Base-by-base conservation (phyloP, 768 basidiomycete genomes). In the Termitomyces sp. region DNA sequence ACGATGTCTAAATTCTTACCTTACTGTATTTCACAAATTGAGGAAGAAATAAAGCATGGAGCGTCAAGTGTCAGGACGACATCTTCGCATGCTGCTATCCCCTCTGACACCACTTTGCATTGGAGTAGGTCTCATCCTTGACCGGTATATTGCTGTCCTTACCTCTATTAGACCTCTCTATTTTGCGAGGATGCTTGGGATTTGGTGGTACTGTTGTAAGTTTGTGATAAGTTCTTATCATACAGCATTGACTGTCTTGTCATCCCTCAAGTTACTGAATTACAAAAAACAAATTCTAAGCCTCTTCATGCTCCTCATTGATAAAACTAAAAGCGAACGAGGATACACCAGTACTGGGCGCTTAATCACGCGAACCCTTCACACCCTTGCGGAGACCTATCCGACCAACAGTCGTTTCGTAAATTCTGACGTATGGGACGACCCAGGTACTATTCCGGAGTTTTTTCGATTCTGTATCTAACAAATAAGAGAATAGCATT, bases 31-130 rank as follows among this genome's bases (percentile, higher is more conserved):
- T 71, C 74, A 6, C 88, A 92, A 66, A 92, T 97, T 52, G 81
- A 88, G 61, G 85, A 86, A 47, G 96, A 98, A 71, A 72, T 98
- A 54, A 90, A 85, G 65, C 87, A 92, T 61, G 96, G 96, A 8
- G 94, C 96, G 2, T 94, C 92, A 28, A 90, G 88, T 60, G 77
- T 88, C 33, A 78, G 93, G 45, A 93, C 90, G 20, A 93, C 92
- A 2, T 89, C 88, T 1, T 81, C 81, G 5, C 83, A 87, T 62
- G 78, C 82, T 36, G 85, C 87, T 10, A 80, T 90, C 3, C 87
- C 91, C 7, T 90, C 90, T 3, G 91, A 93, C 63, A 92, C 91
- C 6, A 93, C 92, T 7, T 75, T 98, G 53, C 94, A 97, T 69
- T 97, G 94, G 91, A 94, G 92, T 92, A 65, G 72, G 85, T 64